Percentiles rank a stretch among this genome's conserved stretches.
phyloP scores from a whole-genome alignment of 1,284 basidiomycete species.

The Trametes polyzona region DNA sequence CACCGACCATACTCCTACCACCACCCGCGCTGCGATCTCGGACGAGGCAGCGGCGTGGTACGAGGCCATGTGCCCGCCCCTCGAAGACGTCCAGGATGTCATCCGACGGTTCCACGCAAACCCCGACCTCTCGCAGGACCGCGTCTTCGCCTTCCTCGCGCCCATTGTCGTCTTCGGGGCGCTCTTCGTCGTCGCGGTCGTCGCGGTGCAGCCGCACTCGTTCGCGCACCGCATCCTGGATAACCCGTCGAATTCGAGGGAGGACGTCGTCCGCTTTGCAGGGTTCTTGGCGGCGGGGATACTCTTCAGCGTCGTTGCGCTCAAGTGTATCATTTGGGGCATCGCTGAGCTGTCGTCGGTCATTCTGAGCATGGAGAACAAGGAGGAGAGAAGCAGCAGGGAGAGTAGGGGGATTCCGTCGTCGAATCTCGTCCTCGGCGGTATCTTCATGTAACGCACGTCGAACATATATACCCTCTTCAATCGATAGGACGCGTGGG shows the following conservation, averaged over 20 bases:
- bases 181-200: constrained; percentile 18
- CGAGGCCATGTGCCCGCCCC: constrained; percentile 20
- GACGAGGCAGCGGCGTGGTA: constrained; percentile 19
- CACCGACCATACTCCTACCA: neutral
- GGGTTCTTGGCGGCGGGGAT: constrained; percentile 6
- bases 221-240: constrained; percentile 24
- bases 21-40: neutral
- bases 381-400: neutral
- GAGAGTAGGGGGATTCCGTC: constrained; percentile 9
- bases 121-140: constrained; percentile 22
- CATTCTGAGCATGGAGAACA: constrained; percentile 6
- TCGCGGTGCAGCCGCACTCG: constrained; percentile 23
- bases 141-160: constrained; percentile 18
- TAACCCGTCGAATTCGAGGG: neutral
- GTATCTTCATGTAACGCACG: constrained; percentile 10
- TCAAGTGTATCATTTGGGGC: constrained; percentile 20
- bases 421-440: constrained; percentile 15
- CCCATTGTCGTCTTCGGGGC: constrained; percentile 20
- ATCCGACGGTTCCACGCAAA: constrained; percentile 18
- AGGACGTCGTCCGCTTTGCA: constrained; percentile 1
- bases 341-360: constrained; percentile 10
- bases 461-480: too few species aligned
- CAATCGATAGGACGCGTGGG: too few species aligned
- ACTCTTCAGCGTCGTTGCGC: constrained; percentile 1
- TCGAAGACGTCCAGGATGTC: constrained; percentile 19